Evolutionary conservation across 2,329 filamentous ascomycete genomes (phyloP).

Genomic region (Fusarium setosum): DNA sequence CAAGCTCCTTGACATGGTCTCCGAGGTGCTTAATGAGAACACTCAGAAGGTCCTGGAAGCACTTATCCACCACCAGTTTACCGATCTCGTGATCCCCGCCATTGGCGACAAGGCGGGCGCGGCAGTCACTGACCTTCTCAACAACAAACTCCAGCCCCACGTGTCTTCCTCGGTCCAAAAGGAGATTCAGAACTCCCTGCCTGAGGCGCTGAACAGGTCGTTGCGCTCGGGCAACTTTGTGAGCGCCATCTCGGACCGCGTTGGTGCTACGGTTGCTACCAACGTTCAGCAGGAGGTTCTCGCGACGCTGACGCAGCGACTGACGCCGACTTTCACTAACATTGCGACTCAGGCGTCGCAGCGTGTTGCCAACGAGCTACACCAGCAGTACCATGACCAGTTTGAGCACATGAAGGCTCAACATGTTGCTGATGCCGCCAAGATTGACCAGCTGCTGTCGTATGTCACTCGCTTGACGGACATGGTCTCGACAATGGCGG

Average conservation of each 20-base stretch:
- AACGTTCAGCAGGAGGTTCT: constrained; percentile 78
- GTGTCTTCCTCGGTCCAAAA: constrained; percentile 75
- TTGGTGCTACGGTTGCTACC: constrained; percentile 73
- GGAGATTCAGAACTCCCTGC: constrained; percentile 78
- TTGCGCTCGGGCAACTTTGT: constrained; percentile 80
- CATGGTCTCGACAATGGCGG: constrained; percentile 76
- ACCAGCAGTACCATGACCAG: constrained; percentile 67
- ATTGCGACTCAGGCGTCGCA: constrained; percentile 75
- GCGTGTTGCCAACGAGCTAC: constrained; percentile 74
- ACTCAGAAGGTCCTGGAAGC: constrained; percentile 78
- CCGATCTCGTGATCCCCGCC: constrained; percentile 79
- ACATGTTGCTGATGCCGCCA: constrained; percentile 63
- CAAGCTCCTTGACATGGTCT: constrained; percentile 68
- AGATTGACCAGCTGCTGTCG: constrained; percentile 78
- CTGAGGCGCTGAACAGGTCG: constrained; percentile 64
- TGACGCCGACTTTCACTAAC: constrained; percentile 75
- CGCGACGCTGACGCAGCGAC: constrained; percentile 68
- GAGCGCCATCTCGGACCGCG: constrained; percentile 75
- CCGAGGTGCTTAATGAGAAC: constrained; percentile 70
- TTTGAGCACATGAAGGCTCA: constrained; percentile 64
- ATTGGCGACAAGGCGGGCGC: constrained; percentile 75
- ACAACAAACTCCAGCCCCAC: constrained; percentile 73
- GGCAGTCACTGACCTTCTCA: constrained; percentile 78
- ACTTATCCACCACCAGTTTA: constrained; percentile 81
- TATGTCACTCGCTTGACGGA: constrained; percentile 75